Percentiles rank a stretch among this genome's conserved stretches.
phyloP scores from a whole-genome alignment of 176 grass and related monocot genomes.

The Thinopyrum elongatum region DNA sequence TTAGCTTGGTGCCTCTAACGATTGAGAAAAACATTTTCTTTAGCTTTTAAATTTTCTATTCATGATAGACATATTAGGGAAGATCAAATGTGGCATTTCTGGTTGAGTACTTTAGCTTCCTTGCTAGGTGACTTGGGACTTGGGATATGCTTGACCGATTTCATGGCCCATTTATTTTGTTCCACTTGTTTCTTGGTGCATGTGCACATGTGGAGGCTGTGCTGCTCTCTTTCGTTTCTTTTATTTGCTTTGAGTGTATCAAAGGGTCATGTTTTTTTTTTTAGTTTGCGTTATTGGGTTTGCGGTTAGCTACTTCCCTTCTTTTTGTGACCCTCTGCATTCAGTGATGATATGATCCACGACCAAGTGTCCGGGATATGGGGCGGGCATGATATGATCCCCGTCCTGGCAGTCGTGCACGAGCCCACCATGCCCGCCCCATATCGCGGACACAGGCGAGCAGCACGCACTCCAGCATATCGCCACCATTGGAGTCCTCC shows the following conservation, averaged over 20 bases:
- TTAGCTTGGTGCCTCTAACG: neutral
- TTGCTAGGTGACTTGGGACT: constrained; percentile 6
- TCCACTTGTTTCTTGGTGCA: constrained; percentile 29
- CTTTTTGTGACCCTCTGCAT: neutral
- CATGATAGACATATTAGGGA: neutral
- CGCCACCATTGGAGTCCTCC: neutral
- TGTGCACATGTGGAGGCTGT: constrained; percentile 35
- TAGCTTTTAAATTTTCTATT: neutral
- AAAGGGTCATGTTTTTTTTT: constrained; percentile 32
- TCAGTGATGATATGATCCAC: constrained; percentile 9
- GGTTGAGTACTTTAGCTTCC: constrained; percentile 22
- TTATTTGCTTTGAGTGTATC: constrained; percentile 45
- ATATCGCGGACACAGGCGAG: neutral
- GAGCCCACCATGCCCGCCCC: no score
- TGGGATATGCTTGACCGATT: constrained; percentile 20
- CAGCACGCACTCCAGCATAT: neutral
- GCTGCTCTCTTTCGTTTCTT: constrained; percentile 21
- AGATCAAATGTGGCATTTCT: constrained; percentile 12
- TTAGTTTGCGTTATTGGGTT: constrained; percentile 7
- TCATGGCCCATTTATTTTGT: constrained; percentile 17
- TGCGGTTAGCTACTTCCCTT: neutral
- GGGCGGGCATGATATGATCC: no score
- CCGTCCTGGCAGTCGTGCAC: no score
- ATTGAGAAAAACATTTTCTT: neutral
- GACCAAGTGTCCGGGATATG: no score